These are phyloP conservation scores for Calonectria pseudoturangicola DNA, from an alignment of 2,329 filamentous ascomycete genomes.

Conservation along the genomic window DNA sequence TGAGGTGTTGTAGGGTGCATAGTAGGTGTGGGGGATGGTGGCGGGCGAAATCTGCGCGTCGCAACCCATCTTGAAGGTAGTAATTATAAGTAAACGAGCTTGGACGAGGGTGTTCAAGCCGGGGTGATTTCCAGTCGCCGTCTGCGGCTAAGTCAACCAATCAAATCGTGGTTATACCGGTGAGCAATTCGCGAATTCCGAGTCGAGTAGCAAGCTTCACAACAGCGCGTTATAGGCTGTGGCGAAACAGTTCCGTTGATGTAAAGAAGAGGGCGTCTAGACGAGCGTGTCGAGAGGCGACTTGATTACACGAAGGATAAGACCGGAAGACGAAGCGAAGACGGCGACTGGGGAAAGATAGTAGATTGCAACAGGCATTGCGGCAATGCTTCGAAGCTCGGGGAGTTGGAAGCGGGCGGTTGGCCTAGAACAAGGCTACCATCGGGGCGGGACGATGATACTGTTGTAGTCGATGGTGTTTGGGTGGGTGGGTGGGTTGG, in stretches of 20 bases:
- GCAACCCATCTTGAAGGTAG: slow-evolving; percentile 74
- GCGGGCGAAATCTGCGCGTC: slow-evolving; percentile 72
- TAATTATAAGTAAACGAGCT: slow-evolving; percentile 52
- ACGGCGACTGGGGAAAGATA: slow-evolving; percentile 76
- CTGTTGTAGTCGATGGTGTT: slow-evolving; percentile 29
- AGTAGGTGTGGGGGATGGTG: slow-evolving; percentile 66
- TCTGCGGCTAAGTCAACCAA: slow-evolving; percentile 70
- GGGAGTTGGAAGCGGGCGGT: slow-evolving; percentile 53
- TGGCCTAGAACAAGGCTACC: slow-evolving; percentile 60
- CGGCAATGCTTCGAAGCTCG: slow-evolving; percentile 62
- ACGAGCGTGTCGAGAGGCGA: slow-evolving; percentile 62
- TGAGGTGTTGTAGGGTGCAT: slow-evolving; percentile 80
- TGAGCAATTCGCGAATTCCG: slow-evolving; percentile 59
- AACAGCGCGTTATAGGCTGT: slow-evolving; percentile 60
- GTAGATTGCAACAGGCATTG: slow-evolving; percentile 75
- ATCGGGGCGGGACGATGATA: slow-evolving; percentile 53
- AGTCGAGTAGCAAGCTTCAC: slow-evolving; percentile 63
- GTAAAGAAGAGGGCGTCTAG: slow-evolving; percentile 67
- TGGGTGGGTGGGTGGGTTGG: no score
- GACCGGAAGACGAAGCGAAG: slow-evolving; percentile 77
- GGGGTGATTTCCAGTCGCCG: slow-evolving; percentile 72
- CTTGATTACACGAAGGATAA: slow-evolving; percentile 73
- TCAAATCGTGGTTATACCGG: slow-evolving; percentile 65
- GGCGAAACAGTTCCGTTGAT: slow-evolving; percentile 63
- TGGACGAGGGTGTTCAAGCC: slow-evolving; percentile 58